Base-by-base conservation (phyloP, 345 rosid species). In the Populus tremula region DNA sequence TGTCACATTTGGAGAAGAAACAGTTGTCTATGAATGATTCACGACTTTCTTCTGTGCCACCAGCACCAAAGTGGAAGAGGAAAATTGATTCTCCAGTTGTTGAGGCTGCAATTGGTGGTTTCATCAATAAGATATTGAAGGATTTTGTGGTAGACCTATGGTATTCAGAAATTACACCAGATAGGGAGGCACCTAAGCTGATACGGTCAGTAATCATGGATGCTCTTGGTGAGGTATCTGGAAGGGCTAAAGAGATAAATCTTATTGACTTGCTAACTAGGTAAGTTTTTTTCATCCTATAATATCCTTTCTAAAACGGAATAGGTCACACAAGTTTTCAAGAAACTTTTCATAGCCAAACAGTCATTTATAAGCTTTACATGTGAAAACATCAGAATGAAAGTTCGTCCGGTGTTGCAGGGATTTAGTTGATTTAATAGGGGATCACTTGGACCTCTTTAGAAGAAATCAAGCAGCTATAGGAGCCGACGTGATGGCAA, bases 141-240 rank as follows among this genome's bases (percentile, higher is more conserved):
- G 99, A 92, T 79, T 96, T 94, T 76, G 94, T 96, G 78, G 74
- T 86, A 53, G 91, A 94, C 81, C 82, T 94, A 80, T 96, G 98
- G 98, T 96, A 96, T 83, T 87, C 93, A 1, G 94, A 90, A 80
- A 94, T 96, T 72, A 94, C 99, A 5, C 94, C 93, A 0, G 98
- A 96, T 80, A 90, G 53, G 86, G 99, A 96, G 66, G 88, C 88
- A 17, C 98, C 99, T 47, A 93, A 94, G 85, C 89, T 92, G 75
- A 94, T 92, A 62, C 94, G 87, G 39, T 86, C 85, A 2, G 92
- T 92, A 9, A 91, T 96, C 78, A 84, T 94, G 96, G 98, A 96
- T 80, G 98, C 96, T 65, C 80, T 96, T 25, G 92, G 94, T 74
- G 98, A 96, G 87, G 86, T 92, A 79, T 89, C 98, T 0, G 92